A percentile compares a stretch with the other conserved stretches of the same genome.
Conservation (phyloP, 805 yeast genomes). For the Candida boleticola region DNA sequence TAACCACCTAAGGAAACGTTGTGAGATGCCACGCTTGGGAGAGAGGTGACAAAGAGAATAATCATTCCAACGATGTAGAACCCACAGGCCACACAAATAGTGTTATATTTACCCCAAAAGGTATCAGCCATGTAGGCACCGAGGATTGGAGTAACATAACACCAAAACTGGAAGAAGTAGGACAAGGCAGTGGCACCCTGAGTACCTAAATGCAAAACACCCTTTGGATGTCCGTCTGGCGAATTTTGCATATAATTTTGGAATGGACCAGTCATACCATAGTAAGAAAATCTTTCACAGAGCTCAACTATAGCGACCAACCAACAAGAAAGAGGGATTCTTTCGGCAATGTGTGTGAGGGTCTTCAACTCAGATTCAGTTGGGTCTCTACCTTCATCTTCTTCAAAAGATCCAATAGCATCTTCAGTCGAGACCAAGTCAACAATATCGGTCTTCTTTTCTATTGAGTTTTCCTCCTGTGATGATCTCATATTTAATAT, state of each 20-base stretch:
- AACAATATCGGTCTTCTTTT: background rate
- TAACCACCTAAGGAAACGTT: slow-evolving; percentile 64
- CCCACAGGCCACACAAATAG: slow-evolving; percentile 59
- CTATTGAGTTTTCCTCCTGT: background rate
- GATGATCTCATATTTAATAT: background rate
- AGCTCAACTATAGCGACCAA: slow-evolving; percentile 69
- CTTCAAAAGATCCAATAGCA: slow-evolving; percentile 4
- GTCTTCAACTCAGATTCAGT: slow-evolving; percentile 53
- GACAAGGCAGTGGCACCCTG: slow-evolving; percentile 69
- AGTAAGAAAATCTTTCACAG: slow-evolving; percentile 78
- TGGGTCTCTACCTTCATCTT: slow-evolving; percentile 41
- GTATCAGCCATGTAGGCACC: slow-evolving; percentile 78
- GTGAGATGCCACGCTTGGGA: slow-evolving; percentile 53
- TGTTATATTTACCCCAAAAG: slow-evolving; percentile 66
- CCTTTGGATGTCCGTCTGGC: slow-evolving; percentile 37
- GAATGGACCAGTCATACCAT: slow-evolving; percentile 74
- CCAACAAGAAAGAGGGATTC: slow-evolving; percentile 54
- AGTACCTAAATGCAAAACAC: slow-evolving; percentile 55
- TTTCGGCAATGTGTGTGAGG: slow-evolving; percentile 51
- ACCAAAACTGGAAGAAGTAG: slow-evolving; percentile 79
- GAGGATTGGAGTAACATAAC: slow-evolving; percentile 72
- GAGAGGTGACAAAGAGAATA: slow-evolving; percentile 64
- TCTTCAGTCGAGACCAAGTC: background rate
- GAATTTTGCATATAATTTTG: slow-evolving; percentile 72
- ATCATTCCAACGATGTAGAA: slow-evolving; percentile 62